phyloP scores from a whole-genome alignment of 106 monocot species.

The Apostasia ramifera region DNA sequence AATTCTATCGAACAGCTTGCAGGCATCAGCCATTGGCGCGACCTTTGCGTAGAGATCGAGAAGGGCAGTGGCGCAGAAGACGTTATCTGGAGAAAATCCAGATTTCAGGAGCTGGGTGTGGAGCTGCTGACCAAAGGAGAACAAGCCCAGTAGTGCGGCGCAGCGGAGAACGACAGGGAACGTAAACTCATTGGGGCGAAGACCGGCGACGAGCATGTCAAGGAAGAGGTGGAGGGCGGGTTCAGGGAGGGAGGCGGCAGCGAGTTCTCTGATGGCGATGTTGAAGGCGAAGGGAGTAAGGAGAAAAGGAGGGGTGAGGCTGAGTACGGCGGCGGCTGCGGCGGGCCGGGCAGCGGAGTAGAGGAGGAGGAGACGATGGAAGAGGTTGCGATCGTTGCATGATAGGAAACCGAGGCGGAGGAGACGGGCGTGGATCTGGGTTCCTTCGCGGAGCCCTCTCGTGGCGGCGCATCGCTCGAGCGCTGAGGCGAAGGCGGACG shows the following conservation, averaged over 20 bases:
- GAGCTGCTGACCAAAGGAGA: conserved; percentile 36
- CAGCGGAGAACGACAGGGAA: conserved; percentile 54
- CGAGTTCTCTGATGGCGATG: conserved; percentile 35
- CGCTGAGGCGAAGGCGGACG: conserved; percentile 6
- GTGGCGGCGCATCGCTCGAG: neutral
- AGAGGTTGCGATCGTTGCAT: conserved; percentile 2
- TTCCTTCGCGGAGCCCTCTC: conserved; percentile 6
- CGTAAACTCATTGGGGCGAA: conserved; percentile 34
- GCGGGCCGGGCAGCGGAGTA: conserved; percentile 5
- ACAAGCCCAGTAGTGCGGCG: conserved; percentile 16
- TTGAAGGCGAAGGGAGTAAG: conserved; percentile 24
- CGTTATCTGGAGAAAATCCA: conserved; percentile 14
- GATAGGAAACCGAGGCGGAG: conserved; percentile 15
- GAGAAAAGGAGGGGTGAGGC: neutral
- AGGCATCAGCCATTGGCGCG: conserved; percentile 16
- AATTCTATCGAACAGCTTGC: conserved; percentile 58
- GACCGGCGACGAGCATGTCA: conserved; percentile 12
- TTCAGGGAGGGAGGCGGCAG: conserved; percentile 18
- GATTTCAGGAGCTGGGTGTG: conserved; percentile 46
- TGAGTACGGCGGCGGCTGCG: conserved; percentile 13
- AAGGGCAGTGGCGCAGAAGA: conserved; percentile 41
- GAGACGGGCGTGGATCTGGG: conserved; percentile 20
- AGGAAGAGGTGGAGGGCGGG: conserved; percentile 23
- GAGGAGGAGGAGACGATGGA: conserved; percentile 22
- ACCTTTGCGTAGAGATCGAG: conserved; percentile 37